A percentile compares a stretch with the other conserved stretches of the same genome.
These are phyloP conservation scores for Royoungia palumana DNA, from an alignment of 768 basidiomycete species.

Conservation along the genomic window DNA sequence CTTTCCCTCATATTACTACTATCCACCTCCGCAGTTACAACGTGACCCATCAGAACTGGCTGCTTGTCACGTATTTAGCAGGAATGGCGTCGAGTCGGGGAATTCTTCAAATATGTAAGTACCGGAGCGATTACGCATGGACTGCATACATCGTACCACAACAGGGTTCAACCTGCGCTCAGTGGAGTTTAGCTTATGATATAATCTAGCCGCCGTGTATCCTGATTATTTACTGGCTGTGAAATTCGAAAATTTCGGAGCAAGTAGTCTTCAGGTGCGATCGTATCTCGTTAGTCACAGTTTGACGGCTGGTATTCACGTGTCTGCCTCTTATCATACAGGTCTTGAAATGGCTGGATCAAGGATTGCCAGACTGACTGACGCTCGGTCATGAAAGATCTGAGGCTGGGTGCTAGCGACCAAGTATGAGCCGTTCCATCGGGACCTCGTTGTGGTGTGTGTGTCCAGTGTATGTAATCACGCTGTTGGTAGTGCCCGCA, in stretches of 20 bases:
- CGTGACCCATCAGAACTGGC: slow-evolving; percentile 33
- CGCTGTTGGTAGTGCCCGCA: slow-evolving; percentile 21
- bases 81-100: slow-evolving; percentile 22
- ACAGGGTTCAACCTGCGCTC: slow-evolving; percentile 28
- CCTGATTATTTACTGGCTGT: slow-evolving; percentile 25
- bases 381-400: slow-evolving; percentile 36
- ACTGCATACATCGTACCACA: neutral
- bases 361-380: slow-evolving; percentile 30
- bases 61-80: slow-evolving; percentile 25
- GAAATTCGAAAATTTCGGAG: slow-evolving; percentile 37
- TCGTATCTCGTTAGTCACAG: slow-evolving; percentile 9
- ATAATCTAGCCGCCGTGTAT: slow-evolving; percentile 7
- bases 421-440: slow-evolving; percentile 8
- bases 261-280: slow-evolving; percentile 33
- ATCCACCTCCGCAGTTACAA: slow-evolving; percentile 21
- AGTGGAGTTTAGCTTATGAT: slow-evolving; percentile 10
- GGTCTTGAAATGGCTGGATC: slow-evolving; percentile 37
- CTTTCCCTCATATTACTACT: slow-evolving; percentile 7
- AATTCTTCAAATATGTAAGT: slow-evolving; percentile 30
- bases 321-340: slow-evolving; percentile 17
- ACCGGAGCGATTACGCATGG: slow-evolving; percentile 6
- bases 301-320: slow-evolving; percentile 22
- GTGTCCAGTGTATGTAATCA: slow-evolving; percentile 25
- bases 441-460: slow-evolving; percentile 20
- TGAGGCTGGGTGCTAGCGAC: slow-evolving; percentile 24